Evolutionary conservation across 306 rosid genomes (phyloP).

Genomic region (Gastrolobium bilobum): DNA sequence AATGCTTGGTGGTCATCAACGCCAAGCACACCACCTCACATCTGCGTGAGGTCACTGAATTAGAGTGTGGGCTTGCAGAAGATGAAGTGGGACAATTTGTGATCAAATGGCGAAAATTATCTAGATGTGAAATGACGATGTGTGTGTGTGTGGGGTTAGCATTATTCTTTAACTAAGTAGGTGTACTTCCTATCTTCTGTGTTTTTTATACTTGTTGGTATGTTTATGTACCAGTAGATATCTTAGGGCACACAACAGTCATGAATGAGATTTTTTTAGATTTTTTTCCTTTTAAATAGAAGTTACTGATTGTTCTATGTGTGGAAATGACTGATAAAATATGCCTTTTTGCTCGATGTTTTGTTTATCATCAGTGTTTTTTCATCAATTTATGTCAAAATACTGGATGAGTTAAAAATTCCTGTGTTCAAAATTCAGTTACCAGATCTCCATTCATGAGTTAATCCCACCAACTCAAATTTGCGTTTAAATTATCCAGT

Average conservation of each 20-base stretch:
- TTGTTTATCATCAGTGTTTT: neutral
- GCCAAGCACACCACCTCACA: conserved; percentile 11
- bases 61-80: neutral
- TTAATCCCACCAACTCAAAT: neutral
- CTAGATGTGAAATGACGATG: neutral
- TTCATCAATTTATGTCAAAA: conserved; percentile 7
- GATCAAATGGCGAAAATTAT: conserved; percentile 14
- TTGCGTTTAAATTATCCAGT: neutral
- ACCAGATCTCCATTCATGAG: neutral
- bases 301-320: neutral
- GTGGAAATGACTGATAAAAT: neutral
- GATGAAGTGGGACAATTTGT: neutral
- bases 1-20: conserved; percentile 25
- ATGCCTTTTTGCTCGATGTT: conserved; percentile 8
- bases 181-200: conserved; percentile 27
- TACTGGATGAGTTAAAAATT: neutral
- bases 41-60: conserved; percentile 15
- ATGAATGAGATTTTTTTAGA: neutral
- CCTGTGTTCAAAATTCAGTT: conserved; percentile 15
- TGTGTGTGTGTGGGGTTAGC: neutral
- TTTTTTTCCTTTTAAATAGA: neutral
- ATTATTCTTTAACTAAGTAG: conserved; percentile 2
- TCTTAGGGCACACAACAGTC: neutral
- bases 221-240: neutral
- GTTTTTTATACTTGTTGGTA: neutral